Percentiles rank a stretch among this genome's conserved stretches.
phyloP scores from a whole-genome alignment of 495 filamentous ascomycete genomes.

The Diplogelasinospora grovesii region DNA sequence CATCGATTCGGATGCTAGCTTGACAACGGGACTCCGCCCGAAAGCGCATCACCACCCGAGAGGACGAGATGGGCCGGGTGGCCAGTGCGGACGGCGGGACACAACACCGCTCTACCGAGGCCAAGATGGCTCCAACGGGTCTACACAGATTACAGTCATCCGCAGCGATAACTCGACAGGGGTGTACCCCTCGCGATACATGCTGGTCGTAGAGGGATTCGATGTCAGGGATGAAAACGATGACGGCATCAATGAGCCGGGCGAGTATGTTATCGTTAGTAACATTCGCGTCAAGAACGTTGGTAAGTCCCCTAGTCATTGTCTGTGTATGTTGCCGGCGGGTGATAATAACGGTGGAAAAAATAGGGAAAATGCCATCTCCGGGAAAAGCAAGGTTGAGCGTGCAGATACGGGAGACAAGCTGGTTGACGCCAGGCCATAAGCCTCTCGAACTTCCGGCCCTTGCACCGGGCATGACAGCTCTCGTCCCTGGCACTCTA shows the following conservation, averaged over 20 bases:
- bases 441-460: constrained; percentile 15
- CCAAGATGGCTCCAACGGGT: constrained; percentile 2
- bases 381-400: constrained; percentile 5
- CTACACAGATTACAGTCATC: constrained; percentile 10
- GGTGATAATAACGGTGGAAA: background rate
- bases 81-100: constrained; percentile 16
- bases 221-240: constrained; percentile 39
- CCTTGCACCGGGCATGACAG: constrained; percentile 16
- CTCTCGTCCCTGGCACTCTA: constrained; percentile 13
- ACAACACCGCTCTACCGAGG: constrained; percentile 10
- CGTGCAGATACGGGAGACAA: constrained; percentile 11
- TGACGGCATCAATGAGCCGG: constrained; percentile 42
- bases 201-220: constrained; percentile 30
- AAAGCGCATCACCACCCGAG: background rate
- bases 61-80: constrained; percentile 16
- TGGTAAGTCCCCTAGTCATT: constrained; percentile 20
- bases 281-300: constrained; percentile 35
- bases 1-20: no score
- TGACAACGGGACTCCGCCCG: no score
- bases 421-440: constrained; percentile 16
- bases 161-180: constrained; percentile 10
- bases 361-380: constrained; percentile 15
- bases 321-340: no score
- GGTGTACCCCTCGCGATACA: constrained; percentile 29
- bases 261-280: constrained; percentile 35